Evolutionary conservation across 768 basidiomycete species (phyloP), one percentile per base, ranked within the genome.

Genomic region (Gyrodon lividus): DNA sequence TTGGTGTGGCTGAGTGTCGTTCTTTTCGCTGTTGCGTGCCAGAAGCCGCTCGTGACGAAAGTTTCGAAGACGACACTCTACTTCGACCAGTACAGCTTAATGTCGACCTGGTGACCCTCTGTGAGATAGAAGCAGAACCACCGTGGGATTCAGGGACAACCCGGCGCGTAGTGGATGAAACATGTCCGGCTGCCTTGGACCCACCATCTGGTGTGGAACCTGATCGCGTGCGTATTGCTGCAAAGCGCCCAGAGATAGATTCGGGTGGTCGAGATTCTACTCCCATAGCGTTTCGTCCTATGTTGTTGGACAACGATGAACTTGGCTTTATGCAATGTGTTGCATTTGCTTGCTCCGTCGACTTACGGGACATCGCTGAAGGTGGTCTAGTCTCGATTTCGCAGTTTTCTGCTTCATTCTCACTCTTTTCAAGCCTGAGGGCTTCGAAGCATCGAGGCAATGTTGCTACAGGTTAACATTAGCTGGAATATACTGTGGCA

Each of bases 191-290:
- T 33, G 4, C 26, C 31, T 39, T 45, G 17, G 38, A 12, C 2
- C 16, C 43, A 3, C n/a, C 37, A 26, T 52, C 33, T 22, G 33
- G 30, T 6, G 17, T 44, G 9, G 64, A 53, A 48, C 56, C 46
- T 30, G 67, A 60, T 23, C 47, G 49, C 24, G 56, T 49, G 46
- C 59, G 63, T 41, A 57, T 58, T 16, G 57, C 39, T 33, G 59
- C 67, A 22, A 67, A 17, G 47, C 67, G 67, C 8, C 56, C 62
- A 1, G 65, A 67, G 31, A 67, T 67, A 19, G 65, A 68, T 37
- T 66, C 62, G 0, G 64, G 61, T 8, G 49, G 46, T n/a, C 23
- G 57, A 22, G 56, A 31, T 20, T 64, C 63, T 14, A 57, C 55
- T 40, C 48, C 43, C 7, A 45, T 49, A 4, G 24, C 13, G 42